Conservation (phyloP, 1,139 yeast species). For the Lodderomyces oxycetoniae region DNA sequence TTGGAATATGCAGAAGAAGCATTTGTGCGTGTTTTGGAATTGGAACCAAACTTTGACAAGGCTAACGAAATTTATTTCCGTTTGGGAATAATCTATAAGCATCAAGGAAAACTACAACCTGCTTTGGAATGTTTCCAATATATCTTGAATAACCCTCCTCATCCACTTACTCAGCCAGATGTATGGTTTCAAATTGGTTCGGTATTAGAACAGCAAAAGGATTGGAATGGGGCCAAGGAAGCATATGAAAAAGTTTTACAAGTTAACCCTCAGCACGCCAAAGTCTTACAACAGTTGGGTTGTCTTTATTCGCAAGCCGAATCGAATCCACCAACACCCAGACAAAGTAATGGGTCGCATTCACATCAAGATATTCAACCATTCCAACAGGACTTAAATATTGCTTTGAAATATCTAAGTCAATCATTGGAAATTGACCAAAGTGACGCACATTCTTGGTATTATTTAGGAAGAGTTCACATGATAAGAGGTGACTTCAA, state of each 20-base stretch:
- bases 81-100: slow-evolving; percentile 94
- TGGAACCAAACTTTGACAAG: slow-evolving; percentile 94
- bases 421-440: slow-evolving; percentile 87
- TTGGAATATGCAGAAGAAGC: slow-evolving; percentile 98
- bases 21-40: slow-evolving; percentile 87
- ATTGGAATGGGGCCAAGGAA: slow-evolving; percentile 86
- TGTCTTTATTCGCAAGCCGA: slow-evolving; percentile 88
- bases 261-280: slow-evolving; percentile 91
- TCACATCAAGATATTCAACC: slow-evolving; percentile 14
- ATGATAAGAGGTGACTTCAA: slow-evolving; percentile 94
- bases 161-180: slow-evolving; percentile 92
- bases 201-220: slow-evolving; percentile 90
- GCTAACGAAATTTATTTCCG: slow-evolving; percentile 95
- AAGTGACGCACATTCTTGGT: slow-evolving; percentile 95
- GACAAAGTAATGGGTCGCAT: slow-evolving; percentile 9
- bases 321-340: slow-evolving; percentile 20
- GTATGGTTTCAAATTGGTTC: slow-evolving; percentile 98
- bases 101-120: slow-evolving; percentile 80
- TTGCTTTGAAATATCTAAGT: slow-evolving; percentile 75
- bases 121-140: slow-evolving; percentile 93
- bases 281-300: slow-evolving; percentile 92
- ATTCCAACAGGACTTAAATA: slow-evolving; percentile 67
- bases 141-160: slow-evolving; percentile 86
- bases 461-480: slow-evolving; percentile 91
- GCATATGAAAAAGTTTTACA: slow-evolving; percentile 90